phyloP scores from a whole-genome alignment of 768 basidiomycete species.

The Mycena epipterygia region DNA sequence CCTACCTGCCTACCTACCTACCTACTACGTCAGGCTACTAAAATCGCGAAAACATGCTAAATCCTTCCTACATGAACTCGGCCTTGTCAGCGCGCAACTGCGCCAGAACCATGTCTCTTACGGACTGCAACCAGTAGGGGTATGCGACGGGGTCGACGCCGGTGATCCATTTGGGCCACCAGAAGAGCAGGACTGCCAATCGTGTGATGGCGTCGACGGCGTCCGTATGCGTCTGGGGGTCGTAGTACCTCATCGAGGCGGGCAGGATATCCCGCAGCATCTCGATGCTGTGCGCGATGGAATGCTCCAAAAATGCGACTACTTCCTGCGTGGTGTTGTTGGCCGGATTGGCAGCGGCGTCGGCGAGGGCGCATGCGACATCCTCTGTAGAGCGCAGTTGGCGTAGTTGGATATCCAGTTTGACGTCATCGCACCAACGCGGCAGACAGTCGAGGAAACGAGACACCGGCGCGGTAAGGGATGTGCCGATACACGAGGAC shows the following conservation, averaged over 20 bases:
- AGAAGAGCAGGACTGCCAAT: conserved; percentile 4
- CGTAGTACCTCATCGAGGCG: not conserved
- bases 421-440: conserved; percentile 3
- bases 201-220: not conserved
- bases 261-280: not conserved
- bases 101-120: not conserved
- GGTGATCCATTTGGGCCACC: conserved; percentile 18
- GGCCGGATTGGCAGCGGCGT: not conserved
- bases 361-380: not conserved
- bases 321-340: not conserved
- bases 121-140: not conserved
- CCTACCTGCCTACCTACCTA: no score
- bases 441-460: conserved; percentile 4
- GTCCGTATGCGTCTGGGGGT: not conserved
- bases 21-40: no score
- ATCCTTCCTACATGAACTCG: no score
- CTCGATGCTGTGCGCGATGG: not conserved
- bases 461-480: conserved; percentile 10
- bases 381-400: not conserved
- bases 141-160: not conserved
- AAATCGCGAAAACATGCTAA: no score
- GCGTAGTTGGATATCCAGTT: not conserved
- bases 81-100: no score
- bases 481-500: not conserved
- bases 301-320: not conserved